Conservation (phyloP, 257 asterid species). For the Salvia miltiorrhiza region DNA sequence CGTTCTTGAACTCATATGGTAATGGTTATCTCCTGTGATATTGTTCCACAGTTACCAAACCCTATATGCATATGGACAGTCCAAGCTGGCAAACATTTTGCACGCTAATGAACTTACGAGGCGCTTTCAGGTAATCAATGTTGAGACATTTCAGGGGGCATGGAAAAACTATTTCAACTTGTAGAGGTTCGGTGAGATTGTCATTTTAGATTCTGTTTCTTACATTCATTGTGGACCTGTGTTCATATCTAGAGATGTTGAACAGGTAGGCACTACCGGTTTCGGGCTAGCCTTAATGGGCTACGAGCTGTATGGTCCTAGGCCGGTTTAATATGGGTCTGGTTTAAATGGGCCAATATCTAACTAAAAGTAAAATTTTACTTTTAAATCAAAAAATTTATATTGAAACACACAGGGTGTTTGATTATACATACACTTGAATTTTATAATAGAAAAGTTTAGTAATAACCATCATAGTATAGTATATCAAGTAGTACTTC, state of each 20-base stretch:
- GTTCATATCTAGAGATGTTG: not conserved
- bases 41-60: conserved; percentile 42
- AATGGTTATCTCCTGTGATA: not conserved
- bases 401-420: too few species aligned
- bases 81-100: conserved; percentile 75
- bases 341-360: too few species aligned
- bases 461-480: too few species aligned
- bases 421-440: too few species aligned
- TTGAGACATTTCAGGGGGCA: too few species aligned
- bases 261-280: not conserved
- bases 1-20: not conserved
- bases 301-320: not conserved
- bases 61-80: conserved; percentile 69
- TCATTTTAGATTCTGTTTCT: not conserved
- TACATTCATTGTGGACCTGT: too few species aligned
- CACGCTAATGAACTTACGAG: conserved; percentile 70
- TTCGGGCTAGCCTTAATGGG: not conserved
- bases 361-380: too few species aligned
- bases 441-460: too few species aligned
- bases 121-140: conserved; percentile 54
- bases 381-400: too few species aligned
- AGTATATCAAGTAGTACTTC: too few species aligned
- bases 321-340: not conserved
- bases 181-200: not conserved
- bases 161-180: not conserved